Base-by-base conservation (phyloP, 495 filamentous ascomycete genomes). In the Xylaria telfairii region DNA sequence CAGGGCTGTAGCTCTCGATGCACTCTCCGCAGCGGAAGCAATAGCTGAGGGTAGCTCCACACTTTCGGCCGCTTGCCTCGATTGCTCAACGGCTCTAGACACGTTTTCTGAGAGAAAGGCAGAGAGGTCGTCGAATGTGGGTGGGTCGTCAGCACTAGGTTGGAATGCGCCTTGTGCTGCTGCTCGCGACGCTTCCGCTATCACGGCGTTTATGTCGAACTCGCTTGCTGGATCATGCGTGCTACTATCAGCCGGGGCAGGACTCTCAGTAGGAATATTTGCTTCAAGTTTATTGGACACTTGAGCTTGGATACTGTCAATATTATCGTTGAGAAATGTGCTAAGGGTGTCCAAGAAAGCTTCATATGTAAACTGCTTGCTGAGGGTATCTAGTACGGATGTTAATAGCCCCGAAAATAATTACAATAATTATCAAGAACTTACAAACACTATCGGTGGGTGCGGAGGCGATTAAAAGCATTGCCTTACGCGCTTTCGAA, bases 361-460 rank as follows among this genome's bases (percentile, higher is more conserved):
- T 47, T 90, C 89, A 85, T 91, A 91, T n/a, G 92, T 87, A 74
- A 93, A 96, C 74, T 93, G 92, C 69, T 92, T 90, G 1, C 88
- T 89, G 32, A 97, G 80, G 24, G 83, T 82, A 65, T 82, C 88
- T 85, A 59, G 41, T 8, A 24, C 12, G 7, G 28, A 39, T 26
- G 66, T 84, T 71, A 83, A 78, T 65, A 64, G 8, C 37, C 41
- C 47, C 32, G 24, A 67, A 44, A 24, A 19, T 26, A 8, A 26
- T 28, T 41, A 21, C 64, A 54, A 39, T 10, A 39, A 32, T 10
- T 21, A 19, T 21, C 4, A 39, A n/a, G 34, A 44, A 77, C 81
- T 68, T 76, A 86, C 80, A 74, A 68, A 92, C 85, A 47, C 82
- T 87, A 57, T 91, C 89, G 57, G 86, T 82, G 37, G 90, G 87